Percentiles rank a stretch among this genome's conserved stretches.
These are phyloP conservation scores for Niveomyces coronatus DNA, from an alignment of 2,329 filamentous ascomycete genomes.

Conservation along the genomic window DNA sequence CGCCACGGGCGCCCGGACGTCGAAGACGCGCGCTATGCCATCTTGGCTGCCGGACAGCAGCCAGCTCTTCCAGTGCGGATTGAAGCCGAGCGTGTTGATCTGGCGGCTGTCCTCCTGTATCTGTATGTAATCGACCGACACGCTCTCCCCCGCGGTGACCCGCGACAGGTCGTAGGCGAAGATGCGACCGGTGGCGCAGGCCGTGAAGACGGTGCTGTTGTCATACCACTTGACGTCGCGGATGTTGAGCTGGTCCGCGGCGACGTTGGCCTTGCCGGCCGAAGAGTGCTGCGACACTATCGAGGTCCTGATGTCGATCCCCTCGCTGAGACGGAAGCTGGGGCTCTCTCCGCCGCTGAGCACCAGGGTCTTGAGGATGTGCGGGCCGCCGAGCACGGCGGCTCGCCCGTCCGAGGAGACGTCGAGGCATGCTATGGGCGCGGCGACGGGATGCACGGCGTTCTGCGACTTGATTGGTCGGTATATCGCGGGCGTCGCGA, in stretches of 20 bases:
- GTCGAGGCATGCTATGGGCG: conserved; percentile 48
- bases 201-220: conserved; percentile 48
- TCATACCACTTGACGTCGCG: conserved; percentile 51
- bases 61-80: conserved; percentile 46
- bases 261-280: conserved; percentile 28
- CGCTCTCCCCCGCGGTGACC: conserved; percentile 31
- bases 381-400: conserved; percentile 46
- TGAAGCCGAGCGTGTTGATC: conserved; percentile 53
- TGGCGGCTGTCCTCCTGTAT: conserved; percentile 52
- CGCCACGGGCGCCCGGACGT: conserved; percentile 39
- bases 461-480: conserved; percentile 47
- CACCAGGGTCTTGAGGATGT: conserved; percentile 50
- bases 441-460: conserved; percentile 38
- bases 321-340: conserved; percentile 34
- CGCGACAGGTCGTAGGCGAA: conserved; percentile 52
- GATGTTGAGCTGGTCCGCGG: conserved; percentile 50
- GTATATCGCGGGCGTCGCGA: conserved; percentile 27
- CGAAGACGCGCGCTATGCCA: conserved; percentile 51
- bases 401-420: conserved; percentile 44
- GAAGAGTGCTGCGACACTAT: conserved; percentile 40
- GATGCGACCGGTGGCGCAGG: conserved; percentile 53
- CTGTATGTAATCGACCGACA: conserved; percentile 45
- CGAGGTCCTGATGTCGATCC: conserved; percentile 45
- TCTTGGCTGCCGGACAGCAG: conserved; percentile 55
- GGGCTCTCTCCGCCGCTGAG: conserved; percentile 34